Conservation (phyloP, 257 asterid genomes). For the Pogostemon cablin region DNA sequence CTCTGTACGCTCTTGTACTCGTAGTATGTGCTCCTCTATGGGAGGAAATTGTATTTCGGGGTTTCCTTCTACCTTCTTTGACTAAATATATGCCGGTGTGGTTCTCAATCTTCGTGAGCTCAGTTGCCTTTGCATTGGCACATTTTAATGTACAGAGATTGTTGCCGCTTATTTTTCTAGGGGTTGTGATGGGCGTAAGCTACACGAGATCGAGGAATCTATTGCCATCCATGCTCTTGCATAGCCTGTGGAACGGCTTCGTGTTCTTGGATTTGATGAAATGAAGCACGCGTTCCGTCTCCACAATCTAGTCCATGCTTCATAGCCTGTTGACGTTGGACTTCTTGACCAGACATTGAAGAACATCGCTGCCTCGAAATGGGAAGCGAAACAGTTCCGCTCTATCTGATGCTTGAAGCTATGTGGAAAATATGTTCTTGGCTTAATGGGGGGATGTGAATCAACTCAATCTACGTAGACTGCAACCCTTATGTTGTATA, state of each 20-base stretch:
- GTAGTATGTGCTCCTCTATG: slow-evolving; percentile 94
- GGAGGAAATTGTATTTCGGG: slow-evolving; percentile 96
- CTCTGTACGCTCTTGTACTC: slow-evolving; percentile 73
- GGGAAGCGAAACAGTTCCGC: slow-evolving; percentile 1
- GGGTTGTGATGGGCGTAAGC: slow-evolving; percentile 91
- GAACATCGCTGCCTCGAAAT: background rate
- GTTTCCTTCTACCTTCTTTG: slow-evolving; percentile 90
- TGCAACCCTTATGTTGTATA: slow-evolving; percentile 33
- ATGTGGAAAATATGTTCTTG: slow-evolving; percentile 17
- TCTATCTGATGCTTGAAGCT: slow-evolving; percentile 6
- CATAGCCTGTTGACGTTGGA: background rate
- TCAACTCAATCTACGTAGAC: slow-evolving; percentile 10
- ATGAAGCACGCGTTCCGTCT: slow-evolving; percentile 35
- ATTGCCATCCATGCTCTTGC: slow-evolving; percentile 82
- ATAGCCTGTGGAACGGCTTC: slow-evolving; percentile 94
- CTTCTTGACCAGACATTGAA: slow-evolving; percentile 7
- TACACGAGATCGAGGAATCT: slow-evolving; percentile 88
- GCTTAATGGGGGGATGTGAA: slow-evolving; percentile 15
- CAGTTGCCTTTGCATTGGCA: slow-evolving; percentile 86
- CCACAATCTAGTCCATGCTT: slow-evolving; percentile 15
- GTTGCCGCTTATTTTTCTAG: slow-evolving; percentile 85
- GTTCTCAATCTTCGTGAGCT: slow-evolving; percentile 82
- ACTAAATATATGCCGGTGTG: slow-evolving; percentile 96
- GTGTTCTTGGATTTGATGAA: slow-evolving; percentile 94
- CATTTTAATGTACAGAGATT: slow-evolving; percentile 96